A percentile compares a stretch with the other conserved stretches of the same genome.
Conservation (phyloP, 2,329 filamentous ascomycete genomes). For the Fusarium burgessii region DNA sequence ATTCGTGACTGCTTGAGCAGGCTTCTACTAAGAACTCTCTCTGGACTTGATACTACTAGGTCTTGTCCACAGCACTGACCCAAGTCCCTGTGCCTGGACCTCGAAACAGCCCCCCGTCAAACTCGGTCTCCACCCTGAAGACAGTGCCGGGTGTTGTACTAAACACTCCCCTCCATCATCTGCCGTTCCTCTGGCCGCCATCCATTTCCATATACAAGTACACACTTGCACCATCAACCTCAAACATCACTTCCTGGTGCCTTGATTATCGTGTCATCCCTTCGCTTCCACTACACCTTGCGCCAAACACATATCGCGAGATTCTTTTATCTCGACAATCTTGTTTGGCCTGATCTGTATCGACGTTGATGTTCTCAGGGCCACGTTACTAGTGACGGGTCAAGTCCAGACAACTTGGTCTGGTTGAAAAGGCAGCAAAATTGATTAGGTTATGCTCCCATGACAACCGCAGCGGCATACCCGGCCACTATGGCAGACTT, state of each 20-base stretch:
- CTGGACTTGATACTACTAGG: slow-evolving; percentile 48
- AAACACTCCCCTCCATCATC: slow-evolving; percentile 63
- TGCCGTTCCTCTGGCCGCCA: slow-evolving; percentile 57
- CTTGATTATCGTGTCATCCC: slow-evolving; percentile 31
- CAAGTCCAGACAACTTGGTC: slow-evolving; percentile 41
- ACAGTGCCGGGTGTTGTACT: slow-evolving; percentile 63
- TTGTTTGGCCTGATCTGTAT: slow-evolving; percentile 17
- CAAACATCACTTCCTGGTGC: slow-evolving; percentile 38
- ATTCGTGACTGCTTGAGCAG: slow-evolving; percentile 40
- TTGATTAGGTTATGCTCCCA: slow-evolving; percentile 62
- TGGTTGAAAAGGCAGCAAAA: slow-evolving; percentile 41
- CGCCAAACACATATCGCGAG: slow-evolving; percentile 27
- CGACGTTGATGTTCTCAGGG: slow-evolving; percentile 40
- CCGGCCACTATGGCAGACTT: slow-evolving; percentile 73
- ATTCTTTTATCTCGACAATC: slow-evolving; percentile 21
- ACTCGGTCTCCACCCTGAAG: slow-evolving; percentile 56
- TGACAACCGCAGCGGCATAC: slow-evolving; percentile 71
- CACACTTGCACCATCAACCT: slow-evolving; percentile 59
- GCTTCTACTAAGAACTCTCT: slow-evolving; percentile 44
- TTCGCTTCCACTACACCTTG: slow-evolving; percentile 31
- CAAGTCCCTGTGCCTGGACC: slow-evolving; percentile 55
- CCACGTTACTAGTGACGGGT: slow-evolving; percentile 41
- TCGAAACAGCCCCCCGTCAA: slow-evolving; percentile 52
- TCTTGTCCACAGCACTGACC: slow-evolving; percentile 44
- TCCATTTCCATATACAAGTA: slow-evolving; percentile 61